Conservation (phyloP, 1,284 basidiomycete genomes). For the Tilletia setariae region DNA sequence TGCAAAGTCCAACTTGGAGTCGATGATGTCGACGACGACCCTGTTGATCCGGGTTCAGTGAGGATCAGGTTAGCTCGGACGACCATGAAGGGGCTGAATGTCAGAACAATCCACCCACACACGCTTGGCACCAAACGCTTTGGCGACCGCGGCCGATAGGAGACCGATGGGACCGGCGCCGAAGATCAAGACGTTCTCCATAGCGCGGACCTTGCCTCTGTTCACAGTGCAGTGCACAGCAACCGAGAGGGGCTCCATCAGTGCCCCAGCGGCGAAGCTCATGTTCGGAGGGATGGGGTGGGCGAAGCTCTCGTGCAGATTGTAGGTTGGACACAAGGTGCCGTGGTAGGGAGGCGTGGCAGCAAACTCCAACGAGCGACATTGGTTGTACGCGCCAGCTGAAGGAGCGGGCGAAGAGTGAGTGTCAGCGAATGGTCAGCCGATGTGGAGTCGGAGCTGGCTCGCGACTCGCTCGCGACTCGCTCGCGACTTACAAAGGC, state of each 20-base stretch:
- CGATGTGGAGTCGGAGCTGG: too few species aligned
- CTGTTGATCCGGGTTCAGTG: not conserved
- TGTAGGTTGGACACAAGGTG: slow-evolving; percentile 69
- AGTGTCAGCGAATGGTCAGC: too few species aligned
- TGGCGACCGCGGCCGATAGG: slow-evolving; percentile 86
- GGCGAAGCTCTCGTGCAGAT: slow-evolving; percentile 48
- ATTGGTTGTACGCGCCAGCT: slow-evolving; percentile 59
- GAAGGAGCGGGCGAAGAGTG: not conserved
- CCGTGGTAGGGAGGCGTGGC: slow-evolving; percentile 88
- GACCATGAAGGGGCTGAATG: too few species aligned
- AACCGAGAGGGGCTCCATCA: slow-evolving; percentile 91
- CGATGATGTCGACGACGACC: slow-evolving; percentile 67
- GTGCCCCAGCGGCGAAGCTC: slow-evolving; percentile 57
- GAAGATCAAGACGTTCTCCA: slow-evolving; percentile 63
- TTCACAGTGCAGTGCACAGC: slow-evolving; percentile 81
- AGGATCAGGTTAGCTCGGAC: too few species aligned
- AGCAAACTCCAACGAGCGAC: slow-evolving; percentile 74
- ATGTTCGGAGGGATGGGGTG: slow-evolving; percentile 56
- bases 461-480: too few species aligned
- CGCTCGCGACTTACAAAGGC: slow-evolving; percentile 18
- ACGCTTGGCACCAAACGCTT: slow-evolving; percentile 60
- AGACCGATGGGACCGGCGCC: slow-evolving; percentile 87
- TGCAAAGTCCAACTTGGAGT: slow-evolving; percentile 79
- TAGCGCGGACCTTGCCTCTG: slow-evolving; percentile 66
- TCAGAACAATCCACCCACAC: slow-evolving; percentile 26